Evolutionary conservation across 2,329 filamentous ascomycete genomes (phyloP).

Genomic region (Fusarium anguioides): DNA sequence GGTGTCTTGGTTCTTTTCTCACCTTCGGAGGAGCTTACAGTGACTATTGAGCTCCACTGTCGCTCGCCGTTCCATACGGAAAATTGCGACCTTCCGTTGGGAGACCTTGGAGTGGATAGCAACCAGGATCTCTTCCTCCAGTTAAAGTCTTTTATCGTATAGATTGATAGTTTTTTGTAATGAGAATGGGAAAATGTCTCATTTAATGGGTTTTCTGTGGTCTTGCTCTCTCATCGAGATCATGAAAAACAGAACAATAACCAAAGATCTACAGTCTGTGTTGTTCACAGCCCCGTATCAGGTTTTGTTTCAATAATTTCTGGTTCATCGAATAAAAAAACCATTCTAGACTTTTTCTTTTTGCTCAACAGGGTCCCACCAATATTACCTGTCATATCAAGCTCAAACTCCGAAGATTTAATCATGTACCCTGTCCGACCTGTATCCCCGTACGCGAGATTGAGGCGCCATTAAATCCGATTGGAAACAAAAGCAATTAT

Average conservation of each 20-base stretch:
- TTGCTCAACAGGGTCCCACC: neutral
- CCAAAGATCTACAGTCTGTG: neutral
- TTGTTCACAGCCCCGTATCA: neutral
- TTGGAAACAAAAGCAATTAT: neutral
- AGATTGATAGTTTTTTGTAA: conserved; percentile 6
- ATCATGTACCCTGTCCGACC: neutral
- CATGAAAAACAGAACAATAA: neutral
- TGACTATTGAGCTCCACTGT: neutral
- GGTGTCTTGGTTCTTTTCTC: no score
- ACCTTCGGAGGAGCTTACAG: no score
- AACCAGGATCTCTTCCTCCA: conserved; percentile 8
- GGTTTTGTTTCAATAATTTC: neutral
- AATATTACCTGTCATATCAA: conserved; percentile 7
- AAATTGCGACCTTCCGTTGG: no score
- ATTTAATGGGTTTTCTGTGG: neutral
- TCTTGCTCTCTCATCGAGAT: neutral
- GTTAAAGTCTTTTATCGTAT: conserved; percentile 3
- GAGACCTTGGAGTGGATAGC: conserved; percentile 15
- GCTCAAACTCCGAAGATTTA: neutral
- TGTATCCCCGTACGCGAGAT: neutral
- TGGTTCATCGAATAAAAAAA: neutral
- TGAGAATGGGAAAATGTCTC: conserved; percentile 8
- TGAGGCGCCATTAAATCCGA: neutral
- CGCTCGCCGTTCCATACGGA: no score
- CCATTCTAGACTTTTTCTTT: neutral